These are phyloP conservation scores for peach (Prunus persica) DNA, from an alignment of 306 rosid species.

Conservation along the genomic window DNA sequence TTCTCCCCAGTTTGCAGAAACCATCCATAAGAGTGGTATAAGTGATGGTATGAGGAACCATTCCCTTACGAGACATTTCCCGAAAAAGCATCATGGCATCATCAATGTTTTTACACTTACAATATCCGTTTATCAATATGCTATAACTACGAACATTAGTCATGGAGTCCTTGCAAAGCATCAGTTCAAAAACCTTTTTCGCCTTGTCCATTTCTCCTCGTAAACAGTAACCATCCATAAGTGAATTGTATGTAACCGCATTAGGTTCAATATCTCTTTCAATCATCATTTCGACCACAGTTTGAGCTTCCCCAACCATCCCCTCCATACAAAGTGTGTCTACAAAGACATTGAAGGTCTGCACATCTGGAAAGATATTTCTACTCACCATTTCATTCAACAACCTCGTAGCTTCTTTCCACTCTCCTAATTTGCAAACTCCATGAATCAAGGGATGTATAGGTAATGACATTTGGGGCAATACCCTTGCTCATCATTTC, in stretches of 20 bases:
- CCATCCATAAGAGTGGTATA: slow-evolving; percentile 16
- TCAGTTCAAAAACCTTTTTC: not conserved
- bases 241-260: not conserved
- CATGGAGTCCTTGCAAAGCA: not conserved
- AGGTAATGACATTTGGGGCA: no score
- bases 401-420: not conserved
- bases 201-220: not conserved
- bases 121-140: not conserved
- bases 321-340: not conserved
- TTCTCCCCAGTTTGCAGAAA: not conserved
- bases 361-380: not conserved
- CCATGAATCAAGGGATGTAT: not conserved
- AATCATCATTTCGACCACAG: no score
- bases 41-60: not conserved
- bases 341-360: not conserved
- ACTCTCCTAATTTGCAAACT: not conserved
- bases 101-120: not conserved
- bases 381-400: not conserved
- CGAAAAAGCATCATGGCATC: not conserved
- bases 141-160: not conserved
- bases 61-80: not conserved
- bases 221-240: slow-evolving; percentile 4
- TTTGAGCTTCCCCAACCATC: no score
- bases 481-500: no score
- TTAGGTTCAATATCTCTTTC: no score